These are phyloP conservation scores for Lipomyces yamadae DNA, from an alignment of 805 yeast genomes.

Conservation along the genomic window DNA sequence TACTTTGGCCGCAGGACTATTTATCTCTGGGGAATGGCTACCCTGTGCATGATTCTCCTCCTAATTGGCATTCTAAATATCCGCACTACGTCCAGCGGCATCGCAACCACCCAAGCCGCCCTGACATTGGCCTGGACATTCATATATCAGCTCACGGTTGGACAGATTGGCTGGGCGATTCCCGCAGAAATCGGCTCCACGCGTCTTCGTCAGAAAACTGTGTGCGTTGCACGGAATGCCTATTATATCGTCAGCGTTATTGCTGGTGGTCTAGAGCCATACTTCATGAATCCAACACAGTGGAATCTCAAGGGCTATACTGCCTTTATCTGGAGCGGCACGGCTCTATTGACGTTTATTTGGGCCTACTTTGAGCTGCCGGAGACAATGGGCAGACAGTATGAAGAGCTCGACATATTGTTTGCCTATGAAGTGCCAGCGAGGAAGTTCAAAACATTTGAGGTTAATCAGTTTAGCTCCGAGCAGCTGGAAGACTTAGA, in stretches of 20 bases:
- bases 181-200: slow-evolving; percentile 53
- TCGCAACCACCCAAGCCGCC: slow-evolving; percentile 19
- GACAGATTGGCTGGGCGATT: slow-evolving; percentile 53
- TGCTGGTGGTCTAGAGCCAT: slow-evolving; percentile 47
- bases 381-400: slow-evolving; percentile 62
- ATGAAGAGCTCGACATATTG: slow-evolving; percentile 63
- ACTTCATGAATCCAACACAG: slow-evolving; percentile 54
- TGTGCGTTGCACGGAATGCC: slow-evolving; percentile 50
- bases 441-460: slow-evolving; percentile 40
- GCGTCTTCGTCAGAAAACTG: slow-evolving; percentile 51
- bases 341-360: slow-evolving; percentile 43
- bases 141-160: slow-evolving; percentile 52
- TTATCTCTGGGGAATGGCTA: slow-evolving; percentile 32
- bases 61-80: slow-evolving; percentile 33
- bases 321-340: slow-evolving; percentile 54
- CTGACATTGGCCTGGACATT: slow-evolving; percentile 53
- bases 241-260: slow-evolving; percentile 37
- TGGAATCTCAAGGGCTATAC: slow-evolving; percentile 56
- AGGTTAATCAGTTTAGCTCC: slow-evolving; percentile 20
- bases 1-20: slow-evolving; percentile 36
- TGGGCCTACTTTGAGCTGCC: slow-evolving; percentile 62
- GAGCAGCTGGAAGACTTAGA: slow-evolving; percentile 6
- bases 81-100: slow-evolving; percentile 16
- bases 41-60: slow-evolving; percentile 18
- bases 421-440: slow-evolving; percentile 48